Base-by-base conservation (phyloP, 257 asterid genomes). In the Solanum tarijense region DNA sequence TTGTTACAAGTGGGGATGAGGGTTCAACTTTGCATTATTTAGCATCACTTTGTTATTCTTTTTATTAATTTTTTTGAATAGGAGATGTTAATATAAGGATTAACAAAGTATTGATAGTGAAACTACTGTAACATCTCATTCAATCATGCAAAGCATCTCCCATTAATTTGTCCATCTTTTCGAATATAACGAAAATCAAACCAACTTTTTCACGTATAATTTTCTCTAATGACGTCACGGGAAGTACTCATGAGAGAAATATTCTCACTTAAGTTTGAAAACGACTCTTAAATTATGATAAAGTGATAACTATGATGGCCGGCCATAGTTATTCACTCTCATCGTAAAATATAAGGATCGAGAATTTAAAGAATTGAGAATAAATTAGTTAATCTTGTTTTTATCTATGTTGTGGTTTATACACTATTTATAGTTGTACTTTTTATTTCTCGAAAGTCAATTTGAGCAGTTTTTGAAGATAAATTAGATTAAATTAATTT, bases 131-230 rank as follows among this genome's bases (percentile, higher is more conserved):
- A 84, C 87, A 85, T 85, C 78, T 85, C 39, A 85, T 85, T 85
- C 87, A 85, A 85, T 66, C 87, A 66, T 62, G 81, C 39, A 85
- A 62, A 85, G 87, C 87, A 85, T 85, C 85, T 81, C 85, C 85
- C 68, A 18, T 81, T 81, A 81, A 85, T 85, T 66, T 85, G 20
- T 85, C 87, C 32, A 43, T 66, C 87, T 66, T 85, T 66, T 85
- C 65, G 87, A 85, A 85, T 85, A 85, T 62, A 36, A 62, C 81
- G 43, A 85, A 66, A 85, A 85, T 66, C 78, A 85, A 27, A 66
- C 81, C 2, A 16, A 71, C 87, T 38, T 85, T 36, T 85, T 62
- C 25, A 85, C 41, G 27, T 81, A 48, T 48, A 81, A 65, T 12
- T 13, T 58, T 52, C 41, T 60, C 21, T 36, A 85, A 12, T 85